A percentile compares a stretch with the other conserved stretches of the same genome.
These are phyloP conservation scores for Ustilago esculenta DNA, from an alignment of 1,284 basidiomycete species.

Conservation along the genomic window DNA sequence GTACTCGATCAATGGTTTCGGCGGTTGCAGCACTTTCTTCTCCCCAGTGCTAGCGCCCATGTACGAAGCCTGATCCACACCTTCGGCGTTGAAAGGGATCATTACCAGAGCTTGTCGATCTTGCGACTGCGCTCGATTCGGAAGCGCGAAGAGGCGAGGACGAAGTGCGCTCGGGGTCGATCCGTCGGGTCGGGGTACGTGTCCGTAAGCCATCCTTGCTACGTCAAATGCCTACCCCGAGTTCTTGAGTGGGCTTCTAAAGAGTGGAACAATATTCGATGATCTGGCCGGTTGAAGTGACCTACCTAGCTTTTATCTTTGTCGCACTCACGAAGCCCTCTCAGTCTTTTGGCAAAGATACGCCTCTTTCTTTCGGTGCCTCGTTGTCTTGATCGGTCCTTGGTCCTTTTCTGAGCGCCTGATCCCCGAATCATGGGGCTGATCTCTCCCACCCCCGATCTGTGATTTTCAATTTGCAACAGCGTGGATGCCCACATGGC, in stretches of 20 bases:
- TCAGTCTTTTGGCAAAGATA: no score
- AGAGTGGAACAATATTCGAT: no score
- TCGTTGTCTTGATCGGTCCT: constrained; percentile 26
- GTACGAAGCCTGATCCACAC: constrained; percentile 17
- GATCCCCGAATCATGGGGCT: background rate
- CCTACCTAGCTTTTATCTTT: no score
- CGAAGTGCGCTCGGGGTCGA: constrained; percentile 32
- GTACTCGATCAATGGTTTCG: constrained; percentile 23
- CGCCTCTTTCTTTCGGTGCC: no score
- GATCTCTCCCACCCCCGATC: no score
- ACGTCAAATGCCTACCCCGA: background rate
- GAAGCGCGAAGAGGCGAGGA: constrained; percentile 45
- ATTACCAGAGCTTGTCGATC: constrained; percentile 35
- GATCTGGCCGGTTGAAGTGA: no score
- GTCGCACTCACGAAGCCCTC: no score
- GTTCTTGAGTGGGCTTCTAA: no score
- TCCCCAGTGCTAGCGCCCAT: background rate
- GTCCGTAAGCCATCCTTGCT: constrained; percentile 51
- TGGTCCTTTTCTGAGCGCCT: background rate
- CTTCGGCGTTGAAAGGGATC: constrained; percentile 36
- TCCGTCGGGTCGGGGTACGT: constrained; percentile 46
- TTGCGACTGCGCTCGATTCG: constrained; percentile 19
- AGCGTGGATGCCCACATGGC: constrained; percentile 1
- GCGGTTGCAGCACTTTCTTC: constrained; percentile 10
- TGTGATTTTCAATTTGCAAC: background rate